A percentile compares a stretch with the other conserved stretches of the same genome.
Evolutionary conservation across 495 filamentous ascomycete genomes (phyloP).

Genomic region (Mytilinidion resinicola): DNA sequence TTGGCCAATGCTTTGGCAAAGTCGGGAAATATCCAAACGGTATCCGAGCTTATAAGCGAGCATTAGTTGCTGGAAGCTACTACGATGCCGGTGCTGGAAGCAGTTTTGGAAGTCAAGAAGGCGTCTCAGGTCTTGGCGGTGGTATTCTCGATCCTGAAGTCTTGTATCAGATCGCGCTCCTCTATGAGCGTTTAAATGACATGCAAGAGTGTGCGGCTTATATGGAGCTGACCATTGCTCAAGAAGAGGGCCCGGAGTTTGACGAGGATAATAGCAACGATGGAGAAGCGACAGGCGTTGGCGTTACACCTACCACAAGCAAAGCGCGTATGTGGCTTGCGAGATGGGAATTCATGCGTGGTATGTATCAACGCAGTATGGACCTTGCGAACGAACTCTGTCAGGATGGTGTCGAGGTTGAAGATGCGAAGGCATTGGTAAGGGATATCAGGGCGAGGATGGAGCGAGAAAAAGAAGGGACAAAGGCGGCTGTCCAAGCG

Average conservation of each 20-base stretch:
- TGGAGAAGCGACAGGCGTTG: conserved; percentile 37
- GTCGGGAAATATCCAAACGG: conserved; percentile 76
- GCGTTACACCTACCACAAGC: conserved; percentile 81
- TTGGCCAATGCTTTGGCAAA: conserved; percentile 82
- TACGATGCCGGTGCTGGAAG: conserved; percentile 53
- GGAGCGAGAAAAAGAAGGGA: conserved; percentile 42
- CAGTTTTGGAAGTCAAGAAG: conserved; percentile 32
- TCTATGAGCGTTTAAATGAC: conserved; percentile 75
- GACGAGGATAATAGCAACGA: conserved; percentile 41
- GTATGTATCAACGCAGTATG: conserved; percentile 67
- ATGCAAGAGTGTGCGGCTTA: conserved; percentile 76
- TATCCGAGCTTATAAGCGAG: conserved; percentile 91
- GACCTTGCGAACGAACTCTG: conserved; percentile 84
- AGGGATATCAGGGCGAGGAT: conserved; percentile 79
- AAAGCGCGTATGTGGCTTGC: conserved; percentile 95
- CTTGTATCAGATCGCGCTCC: conserved; percentile 77
- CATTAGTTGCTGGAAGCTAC: conserved; percentile 74
- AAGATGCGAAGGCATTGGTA: conserved; percentile 94
- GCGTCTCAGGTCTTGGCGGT: conserved; percentile 31
- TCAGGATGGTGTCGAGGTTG: conserved; percentile 94
- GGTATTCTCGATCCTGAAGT: conserved; percentile 79
- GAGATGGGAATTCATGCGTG: conserved; percentile 64
- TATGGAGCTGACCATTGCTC: conserved; percentile 90
- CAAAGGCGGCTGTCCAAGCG: background rate
- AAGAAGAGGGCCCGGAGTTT: conserved; percentile 65